A percentile compares a stretch with the other conserved stretches of the same genome.
Evolutionary conservation across 2,329 filamentous ascomycete genomes (phyloP).

Genomic region (Cercospora beticola): DNA sequence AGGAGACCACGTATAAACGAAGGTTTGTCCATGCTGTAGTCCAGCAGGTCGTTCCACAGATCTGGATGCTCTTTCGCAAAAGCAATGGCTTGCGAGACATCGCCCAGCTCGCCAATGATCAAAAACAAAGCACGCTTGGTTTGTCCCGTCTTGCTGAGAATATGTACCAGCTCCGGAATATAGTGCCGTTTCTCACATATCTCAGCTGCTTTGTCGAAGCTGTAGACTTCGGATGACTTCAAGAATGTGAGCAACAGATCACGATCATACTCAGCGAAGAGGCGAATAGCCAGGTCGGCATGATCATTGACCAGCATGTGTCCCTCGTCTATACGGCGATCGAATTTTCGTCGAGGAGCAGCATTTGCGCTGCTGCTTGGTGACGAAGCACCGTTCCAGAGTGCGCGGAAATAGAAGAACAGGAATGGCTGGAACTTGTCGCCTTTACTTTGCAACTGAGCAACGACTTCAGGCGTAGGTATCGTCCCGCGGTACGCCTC

Average conservation of each 20-base stretch:
- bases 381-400: slow-evolving; percentile 61
- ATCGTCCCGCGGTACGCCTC: slow-evolving; percentile 89
- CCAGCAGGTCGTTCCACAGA: slow-evolving; percentile 89
- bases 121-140: slow-evolving; percentile 87
- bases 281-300: slow-evolving; percentile 78
- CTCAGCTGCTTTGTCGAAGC: slow-evolving; percentile 74
- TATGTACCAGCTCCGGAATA: slow-evolving; percentile 89
- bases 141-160: slow-evolving; percentile 92
- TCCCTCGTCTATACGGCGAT: slow-evolving; percentile 50
- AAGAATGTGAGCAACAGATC: slow-evolving; percentile 82
- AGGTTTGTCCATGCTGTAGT: slow-evolving; percentile 97
- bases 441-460: slow-evolving; percentile 68
- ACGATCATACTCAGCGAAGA: slow-evolving; percentile 84
- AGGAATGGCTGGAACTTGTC: slow-evolving; percentile 66
- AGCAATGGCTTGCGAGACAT: slow-evolving; percentile 87
- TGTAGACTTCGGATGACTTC: slow-evolving; percentile 76
- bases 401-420: slow-evolving; percentile 84
- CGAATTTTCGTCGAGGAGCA: slow-evolving; percentile 28
- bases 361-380: slow-evolving; percentile 21
- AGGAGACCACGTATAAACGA: slow-evolving; percentile 88
- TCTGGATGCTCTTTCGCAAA: slow-evolving; percentile 93
- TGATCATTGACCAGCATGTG: slow-evolving; percentile 74
- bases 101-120: slow-evolving; percentile 88
- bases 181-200: slow-evolving; percentile 80
- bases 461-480: slow-evolving; percentile 71